phyloP scores from a whole-genome alignment of 805 yeast genomes.

The Candida hispaniensis region DNA sequence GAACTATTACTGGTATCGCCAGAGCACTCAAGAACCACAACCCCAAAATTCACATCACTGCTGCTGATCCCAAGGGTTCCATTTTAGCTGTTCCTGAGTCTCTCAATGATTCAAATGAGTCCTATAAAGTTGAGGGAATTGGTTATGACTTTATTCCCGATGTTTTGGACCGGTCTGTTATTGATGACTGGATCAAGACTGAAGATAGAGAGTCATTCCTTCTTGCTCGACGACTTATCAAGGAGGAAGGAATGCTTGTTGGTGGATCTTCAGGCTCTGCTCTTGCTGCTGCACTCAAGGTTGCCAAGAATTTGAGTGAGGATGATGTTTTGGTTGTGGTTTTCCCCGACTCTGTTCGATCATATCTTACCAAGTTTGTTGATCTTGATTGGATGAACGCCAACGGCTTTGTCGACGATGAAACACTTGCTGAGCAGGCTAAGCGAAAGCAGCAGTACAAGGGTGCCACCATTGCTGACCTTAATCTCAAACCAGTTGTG shows the following conservation, averaged over 20 bases:
- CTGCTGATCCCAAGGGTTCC: conserved; percentile 83
- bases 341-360: conserved; percentile 79
- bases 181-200: conserved; percentile 78
- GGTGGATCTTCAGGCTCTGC: conserved; percentile 90
- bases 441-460: conserved; percentile 33
- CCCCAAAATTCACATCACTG: conserved; percentile 50
- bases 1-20: conserved; percentile 78
- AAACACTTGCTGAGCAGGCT: conserved; percentile 32
- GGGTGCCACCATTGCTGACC: conserved; percentile 53
- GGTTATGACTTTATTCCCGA: conserved; percentile 85
- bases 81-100: conserved; percentile 71
- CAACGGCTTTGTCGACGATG: conserved; percentile 58
- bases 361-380: conserved; percentile 76
- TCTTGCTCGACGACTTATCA: conserved; percentile 69
- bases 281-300: conserved; percentile 63
- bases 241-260: conserved; percentile 76
- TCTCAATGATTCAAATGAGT: conserved; percentile 44
- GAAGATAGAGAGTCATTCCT: conserved; percentile 72
- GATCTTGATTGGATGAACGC: conserved; percentile 86
- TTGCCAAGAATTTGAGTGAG: conserved; percentile 57
- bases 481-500: conserved; percentile 70
- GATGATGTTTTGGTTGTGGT: conserved; percentile 68
- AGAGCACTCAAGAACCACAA: conserved; percentile 63
- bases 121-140: conserved; percentile 79
- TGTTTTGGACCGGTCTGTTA: conserved; percentile 52